Percentiles rank a stretch among this genome's conserved stretches.
Conservation (phyloP, 2,329 filamentous ascomycete species). For the Diaporthe destruens region DNA sequence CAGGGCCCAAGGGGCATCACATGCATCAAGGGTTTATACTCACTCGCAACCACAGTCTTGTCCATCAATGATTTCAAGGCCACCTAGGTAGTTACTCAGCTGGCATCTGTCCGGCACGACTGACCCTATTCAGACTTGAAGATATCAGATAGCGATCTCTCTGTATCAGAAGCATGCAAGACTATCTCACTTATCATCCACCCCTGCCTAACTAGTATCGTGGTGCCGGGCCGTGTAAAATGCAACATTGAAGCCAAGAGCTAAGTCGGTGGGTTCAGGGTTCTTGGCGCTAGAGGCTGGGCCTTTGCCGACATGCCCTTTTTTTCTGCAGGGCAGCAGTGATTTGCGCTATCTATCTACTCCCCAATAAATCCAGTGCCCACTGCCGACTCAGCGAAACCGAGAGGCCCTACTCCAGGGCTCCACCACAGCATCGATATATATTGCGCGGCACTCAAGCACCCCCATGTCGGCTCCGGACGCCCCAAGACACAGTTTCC, state of each 20-base stretch:
- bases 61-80: too few species aligned
- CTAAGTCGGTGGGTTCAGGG: slow-evolving; percentile 16
- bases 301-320: neutral
- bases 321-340: neutral
- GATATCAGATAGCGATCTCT: neutral
- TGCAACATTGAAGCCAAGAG: neutral
- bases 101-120: too few species aligned
- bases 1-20: too few species aligned
- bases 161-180: neutral
- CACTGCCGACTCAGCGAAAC: slow-evolving; percentile 10
- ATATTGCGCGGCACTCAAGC: neutral
- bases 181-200: slow-evolving; percentile 15
- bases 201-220: slow-evolving; percentile 1
- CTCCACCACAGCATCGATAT: neutral
- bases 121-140: neutral
- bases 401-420: neutral
- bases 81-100: too few species aligned
- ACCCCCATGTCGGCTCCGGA: neutral
- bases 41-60: too few species aligned
- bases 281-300: slow-evolving; percentile 20
- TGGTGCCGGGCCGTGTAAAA: slow-evolving; percentile 11
- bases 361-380: too few species aligned
- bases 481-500: neutral
- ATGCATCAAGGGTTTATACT: too few species aligned
- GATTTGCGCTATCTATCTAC: slow-evolving; percentile 2